Evolutionary conservation across 139 green algal species (phyloP).

Genomic region (Ulvella scutata): DNA sequence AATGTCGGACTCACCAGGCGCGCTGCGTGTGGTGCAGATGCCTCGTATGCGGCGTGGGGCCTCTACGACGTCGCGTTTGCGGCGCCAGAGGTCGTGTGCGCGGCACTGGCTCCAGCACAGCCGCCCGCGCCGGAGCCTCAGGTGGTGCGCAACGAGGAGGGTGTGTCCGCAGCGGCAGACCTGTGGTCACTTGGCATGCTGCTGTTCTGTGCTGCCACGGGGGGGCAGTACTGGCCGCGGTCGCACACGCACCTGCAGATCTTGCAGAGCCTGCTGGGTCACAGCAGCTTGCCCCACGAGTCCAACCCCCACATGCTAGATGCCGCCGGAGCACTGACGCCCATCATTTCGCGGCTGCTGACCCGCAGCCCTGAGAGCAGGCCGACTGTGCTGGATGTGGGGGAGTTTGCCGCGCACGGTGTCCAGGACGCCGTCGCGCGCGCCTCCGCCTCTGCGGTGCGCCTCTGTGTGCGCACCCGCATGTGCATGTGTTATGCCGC

Average conservation of each 20-base stretch:
- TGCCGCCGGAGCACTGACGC: background rate
- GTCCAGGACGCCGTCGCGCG: background rate
- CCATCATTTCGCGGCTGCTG: background rate
- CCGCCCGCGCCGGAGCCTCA: too few relatives aligned
- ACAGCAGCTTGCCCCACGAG: background rate
- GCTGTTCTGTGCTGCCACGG: background rate
- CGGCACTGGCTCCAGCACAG: background rate
- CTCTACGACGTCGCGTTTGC: background rate
- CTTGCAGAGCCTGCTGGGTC: background rate
- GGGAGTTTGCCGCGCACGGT: background rate
- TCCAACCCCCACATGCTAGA: background rate
- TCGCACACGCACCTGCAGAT: background rate
- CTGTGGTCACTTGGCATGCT: background rate
- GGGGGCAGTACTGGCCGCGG: background rate
- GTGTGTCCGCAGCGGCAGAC: background rate
- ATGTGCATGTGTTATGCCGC: background rate
- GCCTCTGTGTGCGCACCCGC: background rate
- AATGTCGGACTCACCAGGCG: too few relatives aligned
- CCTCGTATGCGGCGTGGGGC: background rate
- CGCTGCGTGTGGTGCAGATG: background rate
- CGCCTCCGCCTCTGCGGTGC: background rate
- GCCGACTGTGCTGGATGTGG: background rate
- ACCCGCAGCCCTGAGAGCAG: background rate
- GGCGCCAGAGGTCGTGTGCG: background rate
- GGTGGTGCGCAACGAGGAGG: too few relatives aligned